Evolutionary conservation across 2,329 filamentous ascomycete species (phyloP), one percentile per base, ranked within the genome.

Genomic region (Venturia asperata): DNA sequence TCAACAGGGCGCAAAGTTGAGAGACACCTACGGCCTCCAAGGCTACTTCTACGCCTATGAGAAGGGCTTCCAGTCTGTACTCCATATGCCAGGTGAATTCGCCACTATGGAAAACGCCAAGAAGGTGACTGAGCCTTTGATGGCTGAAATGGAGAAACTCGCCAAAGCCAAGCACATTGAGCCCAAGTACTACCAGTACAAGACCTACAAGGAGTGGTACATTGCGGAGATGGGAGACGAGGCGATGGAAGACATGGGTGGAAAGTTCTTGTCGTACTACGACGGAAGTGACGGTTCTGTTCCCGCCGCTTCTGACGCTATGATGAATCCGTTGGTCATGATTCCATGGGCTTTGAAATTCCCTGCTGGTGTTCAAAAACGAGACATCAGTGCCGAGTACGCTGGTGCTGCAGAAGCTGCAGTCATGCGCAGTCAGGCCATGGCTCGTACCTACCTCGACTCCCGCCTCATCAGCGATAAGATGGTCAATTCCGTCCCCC

Each of bases 171-270:
- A 49, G 19, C 49, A 55, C 39, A 60, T 55, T 13, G 42, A 49
- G 19, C 43, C 55, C 27, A 27, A 64, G 21, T 66, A 64, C 45
- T 65, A 64, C 27, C 39, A 60, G 30, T 49, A 66, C 62, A 66
- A 66, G 62, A 64, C 61, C 3, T 66, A 66, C 61, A 64, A 64
- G 42, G 61, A 64, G 19, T 66, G 64, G 64, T 66, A 66, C 47
- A 45, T 47, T 13, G 65, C 63, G 9, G 62, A 61, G 27, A 47
- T 63, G 62, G 65, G 65, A 42, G 45, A 58, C 27, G 62, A 66
- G 30, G 63, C 9, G 13, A 65, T 66, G 65, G 65, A 66, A 34
- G 47, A 66, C 10, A 21, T 39, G 42, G 65, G 62, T 15, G 62
- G n/a, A 10, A 66, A 66, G 43, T 64, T 56, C 37, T 34, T 55